Percentiles rank a stretch among this genome's conserved stretches.
Evolutionary conservation across 805 yeast species (phyloP).

Genomic region (Pichia thaimueangensis): DNA sequence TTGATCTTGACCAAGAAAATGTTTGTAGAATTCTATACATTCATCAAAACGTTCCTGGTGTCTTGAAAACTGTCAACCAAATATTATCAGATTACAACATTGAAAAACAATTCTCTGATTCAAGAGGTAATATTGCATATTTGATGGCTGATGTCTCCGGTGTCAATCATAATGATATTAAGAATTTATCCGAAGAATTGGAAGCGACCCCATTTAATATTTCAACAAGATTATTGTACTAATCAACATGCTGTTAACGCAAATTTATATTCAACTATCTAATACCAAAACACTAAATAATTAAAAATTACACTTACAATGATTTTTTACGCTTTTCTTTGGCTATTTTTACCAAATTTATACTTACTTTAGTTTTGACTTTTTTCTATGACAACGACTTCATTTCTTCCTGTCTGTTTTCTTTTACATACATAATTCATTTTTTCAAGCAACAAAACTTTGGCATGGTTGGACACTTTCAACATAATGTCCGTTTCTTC

Average conservation of each 20-base stretch:
- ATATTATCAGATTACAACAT: conserved; percentile 91
- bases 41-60: conserved; percentile 99
- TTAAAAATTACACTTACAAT: conserved; percentile 1
- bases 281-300: not conserved
- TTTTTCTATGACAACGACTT: too few species aligned
- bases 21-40: conserved; percentile 91
- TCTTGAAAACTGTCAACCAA: conserved; percentile 92
- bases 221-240: conserved; percentile 84
- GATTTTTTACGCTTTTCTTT: conserved; percentile 1
- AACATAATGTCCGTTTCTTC: conserved; percentile 6
- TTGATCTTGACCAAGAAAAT: conserved; percentile 80
- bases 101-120: conserved; percentile 97
- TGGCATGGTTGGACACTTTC: conserved; percentile 5
- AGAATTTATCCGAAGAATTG: conserved; percentile 73
- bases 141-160: conserved; percentile 95
- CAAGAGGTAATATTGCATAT: conserved; percentile 92
- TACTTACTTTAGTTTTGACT: not conserved
- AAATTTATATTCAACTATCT: not conserved
- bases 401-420: not conserved
- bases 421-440: not conserved
- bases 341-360: not conserved
- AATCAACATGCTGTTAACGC: conserved; percentile 15
- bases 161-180: conserved; percentile 77
- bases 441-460: too few species aligned
- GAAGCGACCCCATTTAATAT: conserved; percentile 88